Base-by-base conservation (phyloP, 768 basidiomycete species). In the Xerocomellus dryophilus region DNA sequence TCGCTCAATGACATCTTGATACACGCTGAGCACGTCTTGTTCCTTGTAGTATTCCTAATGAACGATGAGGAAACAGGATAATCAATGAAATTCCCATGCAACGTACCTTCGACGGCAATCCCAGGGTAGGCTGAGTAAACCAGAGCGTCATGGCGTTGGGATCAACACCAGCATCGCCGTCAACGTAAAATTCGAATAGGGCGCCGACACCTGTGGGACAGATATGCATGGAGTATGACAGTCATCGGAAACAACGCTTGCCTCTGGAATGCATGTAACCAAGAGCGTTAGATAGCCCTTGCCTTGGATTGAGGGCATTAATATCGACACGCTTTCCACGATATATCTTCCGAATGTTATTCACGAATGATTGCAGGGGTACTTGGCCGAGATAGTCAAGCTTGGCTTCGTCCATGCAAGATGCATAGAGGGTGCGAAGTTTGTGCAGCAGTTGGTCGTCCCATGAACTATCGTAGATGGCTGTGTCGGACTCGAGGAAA, bases 1-100 rank as follows among this genome's bases (percentile, higher is more conserved):
- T 18, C 81, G 78, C 61, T 85, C 81, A 18, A 94, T 72, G 21
- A 90, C 84, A 39, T 74, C 71, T 53, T 78, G 75, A 68, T 97
- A 97, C 15, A 88, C 67, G n/a, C 80, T 76, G n/a, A 82, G 70
- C 35, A 91, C 80, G 0, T 74, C 69, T 50, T 83, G 75, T 43
- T 98, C 95, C 49, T 86, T 80, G 69, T 92, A 98, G 68, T 98
- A 97, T 73, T 95, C 93, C 87, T 93, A 27, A 9, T 5, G 58
- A 11, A 35, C 36, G 52, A 35, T 48, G 25, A 56, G 41, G 46
- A 53, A 40, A 27, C 14, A 23, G 9, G 23, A 23, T 11, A 43
- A 55, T 3, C 4, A 32, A 52, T 10, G 8, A 10, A 14, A 7
- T 27, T 29, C 31, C 11, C 15, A 14, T 14, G 14, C 7, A 18